Conservation (phyloP, 2,329 filamentous ascomycete species). For the Diaporthe citriasiana region DNA sequence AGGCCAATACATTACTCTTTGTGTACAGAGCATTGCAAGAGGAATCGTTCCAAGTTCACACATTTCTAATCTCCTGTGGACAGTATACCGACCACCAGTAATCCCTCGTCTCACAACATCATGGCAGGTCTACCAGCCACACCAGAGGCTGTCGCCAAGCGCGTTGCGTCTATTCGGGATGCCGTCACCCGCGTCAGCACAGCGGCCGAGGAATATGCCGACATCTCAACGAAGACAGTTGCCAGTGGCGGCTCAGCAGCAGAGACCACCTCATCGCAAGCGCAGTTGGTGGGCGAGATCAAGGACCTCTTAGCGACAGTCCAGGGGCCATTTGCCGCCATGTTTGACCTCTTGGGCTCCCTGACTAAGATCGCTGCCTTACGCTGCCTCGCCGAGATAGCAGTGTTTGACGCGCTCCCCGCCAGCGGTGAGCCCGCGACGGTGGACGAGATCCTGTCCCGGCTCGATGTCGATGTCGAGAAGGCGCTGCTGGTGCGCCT, state of each 20-base stretch:
- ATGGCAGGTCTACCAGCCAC: conserved; percentile 23
- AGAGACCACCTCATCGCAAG: conserved; percentile 9
- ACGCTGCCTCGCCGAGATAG: conserved; percentile 28
- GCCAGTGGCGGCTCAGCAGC: background rate
- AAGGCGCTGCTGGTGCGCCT: conserved; percentile 32
- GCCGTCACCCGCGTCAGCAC: conserved; percentile 28
- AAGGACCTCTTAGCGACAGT: conserved; percentile 23
- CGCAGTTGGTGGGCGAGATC: conserved; percentile 12
- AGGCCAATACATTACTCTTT: accelerated
- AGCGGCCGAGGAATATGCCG: conserved; percentile 20
- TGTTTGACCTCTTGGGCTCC: conserved; percentile 25
- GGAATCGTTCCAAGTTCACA: background rate
- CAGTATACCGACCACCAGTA: background rate
- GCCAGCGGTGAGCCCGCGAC: conserved; percentile 18
- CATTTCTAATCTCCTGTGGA: background rate
- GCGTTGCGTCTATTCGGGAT: background rate
- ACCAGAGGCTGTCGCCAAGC: conserved; percentile 15
- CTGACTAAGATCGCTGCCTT: conserved; percentile 11
- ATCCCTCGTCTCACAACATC: background rate
- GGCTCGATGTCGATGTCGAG: conserved; percentile 4
- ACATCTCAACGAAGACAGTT: background rate
- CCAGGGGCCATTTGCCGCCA: conserved; percentile 8
- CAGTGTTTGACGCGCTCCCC: background rate
- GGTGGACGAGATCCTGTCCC: conserved; percentile 24
- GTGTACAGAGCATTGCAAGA: background rate